Conservation (phyloP, 139 green algal genomes). For the Coccomyxa sp. region DNA sequence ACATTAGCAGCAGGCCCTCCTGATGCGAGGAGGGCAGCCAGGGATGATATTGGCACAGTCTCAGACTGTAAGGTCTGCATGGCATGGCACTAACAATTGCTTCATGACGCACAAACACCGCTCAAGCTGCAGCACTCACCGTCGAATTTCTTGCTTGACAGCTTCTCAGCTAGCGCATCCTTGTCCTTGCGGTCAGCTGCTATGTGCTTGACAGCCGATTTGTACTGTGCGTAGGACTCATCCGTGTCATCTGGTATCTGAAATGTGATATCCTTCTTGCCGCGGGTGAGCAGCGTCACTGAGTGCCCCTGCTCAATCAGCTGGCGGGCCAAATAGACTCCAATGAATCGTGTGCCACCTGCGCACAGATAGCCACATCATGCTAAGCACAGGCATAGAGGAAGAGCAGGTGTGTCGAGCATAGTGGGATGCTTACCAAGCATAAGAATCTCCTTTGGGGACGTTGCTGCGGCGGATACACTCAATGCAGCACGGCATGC, state of each 20-base stretch:
- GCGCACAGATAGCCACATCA: slow-evolving; percentile 1
- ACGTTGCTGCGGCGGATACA: slow-evolving; percentile 3
- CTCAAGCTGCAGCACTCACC: slow-evolving; percentile 30
- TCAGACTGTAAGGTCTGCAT: too few species aligned
- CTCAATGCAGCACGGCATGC: slow-evolving; percentile 1
- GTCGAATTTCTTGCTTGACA: slow-evolving; percentile 75
- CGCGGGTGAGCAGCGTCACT: slow-evolving; percentile 91
- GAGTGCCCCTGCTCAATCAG: slow-evolving; percentile 87
- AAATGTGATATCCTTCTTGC: slow-evolving; percentile 80
- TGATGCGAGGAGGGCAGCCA: too few species aligned
- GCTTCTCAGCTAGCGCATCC: slow-evolving; percentile 54
- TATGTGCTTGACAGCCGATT: slow-evolving; percentile 83
- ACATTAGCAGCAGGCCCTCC: too few species aligned
- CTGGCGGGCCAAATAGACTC: slow-evolving; percentile 87
- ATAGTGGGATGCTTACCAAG: slow-evolving; percentile 58
- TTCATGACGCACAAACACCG: neutral
- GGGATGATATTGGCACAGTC: too few species aligned
- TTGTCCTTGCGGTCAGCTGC: slow-evolving; percentile 79
- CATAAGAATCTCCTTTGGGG: slow-evolving; percentile 82
- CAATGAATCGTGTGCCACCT: slow-evolving; percentile 96
- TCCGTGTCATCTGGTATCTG: slow-evolving; percentile 91
- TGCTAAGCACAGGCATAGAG: too few species aligned
- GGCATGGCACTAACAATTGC: neutral
- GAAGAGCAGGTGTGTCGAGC: neutral
- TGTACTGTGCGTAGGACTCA: slow-evolving; percentile 66